Conservation (phyloP, 2,329 filamentous ascomycete species). For the Cladosporium sp. region DNA sequence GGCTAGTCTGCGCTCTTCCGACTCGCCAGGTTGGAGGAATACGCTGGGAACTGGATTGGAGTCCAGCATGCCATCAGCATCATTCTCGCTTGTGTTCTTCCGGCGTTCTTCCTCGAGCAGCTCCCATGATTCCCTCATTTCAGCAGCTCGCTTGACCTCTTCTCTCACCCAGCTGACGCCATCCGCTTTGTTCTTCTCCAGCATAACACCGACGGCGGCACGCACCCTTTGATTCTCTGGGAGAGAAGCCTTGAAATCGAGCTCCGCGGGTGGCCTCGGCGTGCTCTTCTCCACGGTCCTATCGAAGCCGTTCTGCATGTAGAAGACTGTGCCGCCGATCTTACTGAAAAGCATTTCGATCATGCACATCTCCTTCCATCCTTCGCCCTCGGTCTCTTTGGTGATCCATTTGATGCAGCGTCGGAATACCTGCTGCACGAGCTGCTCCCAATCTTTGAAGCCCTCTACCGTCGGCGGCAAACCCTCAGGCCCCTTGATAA, state of each 20-base stretch:
- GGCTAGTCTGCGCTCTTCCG: constrained; percentile 62
- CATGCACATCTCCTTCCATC: constrained; percentile 72
- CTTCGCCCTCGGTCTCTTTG: constrained; percentile 43
- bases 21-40: constrained; percentile 56
- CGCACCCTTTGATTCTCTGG: constrained; percentile 64
- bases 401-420: constrained; percentile 74
- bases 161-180: constrained; percentile 79
- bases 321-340: constrained; percentile 75
- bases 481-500: constrained; percentile 84
- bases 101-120: neutral
- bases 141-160: constrained; percentile 62
- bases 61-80: constrained; percentile 17
- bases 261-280: constrained; percentile 68
- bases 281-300: constrained; percentile 66
- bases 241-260: constrained; percentile 73
- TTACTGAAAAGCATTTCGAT: constrained; percentile 96
- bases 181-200: constrained; percentile 74
- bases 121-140: constrained; percentile 74
- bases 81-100: constrained; percentile 16
- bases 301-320: constrained; percentile 86
- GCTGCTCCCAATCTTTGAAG: constrained; percentile 87
- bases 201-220: constrained; percentile 72
- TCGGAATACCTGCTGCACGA: constrained; percentile 78
- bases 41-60: constrained; percentile 47
- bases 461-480: constrained; percentile 61